Percentiles rank a stretch among this genome's conserved stretches.
Conservation (phyloP, 257 asterid genomes). For the Nicotiana benthamiana region DNA sequence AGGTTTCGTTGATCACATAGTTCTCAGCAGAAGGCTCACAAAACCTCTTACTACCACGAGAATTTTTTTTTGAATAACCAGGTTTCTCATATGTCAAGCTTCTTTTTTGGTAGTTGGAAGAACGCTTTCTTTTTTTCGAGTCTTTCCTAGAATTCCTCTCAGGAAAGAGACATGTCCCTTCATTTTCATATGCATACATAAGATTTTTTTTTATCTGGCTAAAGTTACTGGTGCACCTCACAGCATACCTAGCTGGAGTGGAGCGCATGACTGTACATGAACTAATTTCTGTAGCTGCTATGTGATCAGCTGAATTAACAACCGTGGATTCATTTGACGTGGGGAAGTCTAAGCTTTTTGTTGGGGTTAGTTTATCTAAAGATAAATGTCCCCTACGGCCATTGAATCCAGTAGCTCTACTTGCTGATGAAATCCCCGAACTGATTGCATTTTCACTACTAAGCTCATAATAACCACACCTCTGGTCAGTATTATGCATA, state of each 20-base stretch:
- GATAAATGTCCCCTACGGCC: constrained; percentile 63
- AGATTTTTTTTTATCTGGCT: constrained; percentile 51
- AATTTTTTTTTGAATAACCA: constrained; percentile 22
- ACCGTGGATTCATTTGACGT: constrained; percentile 21
- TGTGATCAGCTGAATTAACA: constrained; percentile 25
- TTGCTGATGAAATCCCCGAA: constrained; percentile 24
- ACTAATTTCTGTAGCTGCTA: constrained; percentile 29
- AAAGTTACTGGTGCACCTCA: constrained; percentile 28
- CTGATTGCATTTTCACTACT: constrained; percentile 27
- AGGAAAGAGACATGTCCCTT: constrained; percentile 27
- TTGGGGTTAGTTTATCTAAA: constrained; percentile 50
- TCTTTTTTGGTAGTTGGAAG: constrained; percentile 12
- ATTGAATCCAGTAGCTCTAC: constrained; percentile 37
- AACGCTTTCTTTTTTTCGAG: constrained; percentile 34
- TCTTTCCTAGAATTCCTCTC: constrained; percentile 12
- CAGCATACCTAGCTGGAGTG: constrained; percentile 20
- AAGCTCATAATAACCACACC: constrained; percentile 83
- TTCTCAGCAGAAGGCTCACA: constrained; percentile 22
- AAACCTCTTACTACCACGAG: constrained; percentile 32
- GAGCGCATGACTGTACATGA: constrained; percentile 26
- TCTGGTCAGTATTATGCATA: constrained; percentile 52
- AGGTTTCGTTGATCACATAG: constrained; percentile 48
- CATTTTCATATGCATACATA: constrained; percentile 44
- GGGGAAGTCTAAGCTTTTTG: constrained; percentile 16
- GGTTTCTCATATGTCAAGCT: constrained; percentile 13